Evolutionary conservation across 164 flowering plant genomes (phyloP), one percentile per base, ranked within the genome.

Genomic region (Cinnamomum micranthum): DNA sequence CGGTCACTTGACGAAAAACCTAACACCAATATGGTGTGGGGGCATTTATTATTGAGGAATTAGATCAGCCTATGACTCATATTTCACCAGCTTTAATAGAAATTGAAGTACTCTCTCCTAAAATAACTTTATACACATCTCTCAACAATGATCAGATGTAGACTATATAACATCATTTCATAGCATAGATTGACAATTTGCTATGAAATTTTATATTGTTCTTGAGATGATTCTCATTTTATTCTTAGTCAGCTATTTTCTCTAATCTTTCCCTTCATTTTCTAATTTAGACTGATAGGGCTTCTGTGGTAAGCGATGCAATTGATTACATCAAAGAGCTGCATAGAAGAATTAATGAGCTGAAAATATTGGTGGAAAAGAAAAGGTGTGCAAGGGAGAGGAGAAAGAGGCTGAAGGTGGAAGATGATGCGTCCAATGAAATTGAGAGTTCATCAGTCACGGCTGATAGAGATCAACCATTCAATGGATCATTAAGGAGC

Each of bases 261-360:
- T 11, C 20, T 55, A 19, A 55, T 55, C 20, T 20, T 15, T 55
- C n/a, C 60, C n/a, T 15, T 55, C n/a, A 14, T 55, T 55, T 55
- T 55, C 60, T 55, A 15, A 15, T 55, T 2, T 59, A 94, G 99
- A 65, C 17, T 73, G 98, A 96, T 77, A 88, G 98, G 84, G 99
- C 99, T 15, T 88, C 97, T 3, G 71, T 94, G 0, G 93, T 96
- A 12, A 89, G 83, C 14, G 97, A 96, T 74, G 98, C 98, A 1
- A 96, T 88, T n/a, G 87, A 86, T 0, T 90, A 94, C 87, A 94
- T 96, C 71, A 85, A 88, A 31, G 98, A 92, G 85, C 90, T 96
- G 17, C 81, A 84, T 10, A 85, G 94, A 72, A 85, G 89, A 27
- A 95, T 92, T 65, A 80, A 82, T 52, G 97, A 94, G 85, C 88